A percentile compares a stretch with the other conserved stretches of the same genome.
These are phyloP conservation scores for Lecanosticta acicola DNA, from an alignment of 2,329 filamentous ascomycete genomes.

Conservation along the genomic window DNA sequence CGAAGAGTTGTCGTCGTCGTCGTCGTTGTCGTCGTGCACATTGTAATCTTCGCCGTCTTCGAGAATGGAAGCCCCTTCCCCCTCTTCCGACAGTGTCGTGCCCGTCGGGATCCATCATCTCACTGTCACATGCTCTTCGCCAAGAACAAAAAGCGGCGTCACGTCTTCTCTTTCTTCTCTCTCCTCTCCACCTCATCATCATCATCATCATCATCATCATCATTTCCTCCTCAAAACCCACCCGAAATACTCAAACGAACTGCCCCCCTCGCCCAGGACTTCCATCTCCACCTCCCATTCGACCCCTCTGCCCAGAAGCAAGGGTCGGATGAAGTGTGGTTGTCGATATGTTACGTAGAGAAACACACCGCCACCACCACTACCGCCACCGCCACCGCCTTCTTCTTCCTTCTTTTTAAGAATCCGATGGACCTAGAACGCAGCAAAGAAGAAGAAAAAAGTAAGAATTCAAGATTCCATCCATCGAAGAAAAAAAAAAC, in stretches of 20 bases:
- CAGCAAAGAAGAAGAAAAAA: neutral
- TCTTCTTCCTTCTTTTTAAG: no score
- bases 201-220: neutral
- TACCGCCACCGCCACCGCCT: no score
- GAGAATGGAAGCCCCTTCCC: no score
- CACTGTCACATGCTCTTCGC: no score
- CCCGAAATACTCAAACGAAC: slow-evolving; percentile 48
- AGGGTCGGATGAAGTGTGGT: slow-evolving; percentile 49
- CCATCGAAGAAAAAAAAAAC: no score
- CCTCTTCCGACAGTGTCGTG: no score
- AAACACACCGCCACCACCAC: slow-evolving; percentile 27
- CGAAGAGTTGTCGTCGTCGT: no score
- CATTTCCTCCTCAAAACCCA: slow-evolving; percentile 47
- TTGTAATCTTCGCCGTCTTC: no score
- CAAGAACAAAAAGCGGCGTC: no score
- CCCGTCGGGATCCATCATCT: no score
- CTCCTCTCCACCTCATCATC: neutral
- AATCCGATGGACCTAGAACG: slow-evolving; percentile 23
- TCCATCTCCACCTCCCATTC: slow-evolving; percentile 45
- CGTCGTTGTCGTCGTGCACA: no score
- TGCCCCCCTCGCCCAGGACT: slow-evolving; percentile 34
- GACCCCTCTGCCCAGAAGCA: slow-evolving; percentile 42
- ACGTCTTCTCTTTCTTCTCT: neutral
- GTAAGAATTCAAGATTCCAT: neutral
- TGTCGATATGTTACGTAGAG: slow-evolving; percentile 47